phyloP scores from a whole-genome alignment of 768 basidiomycete genomes.

The Clathrus columnatus region DNA sequence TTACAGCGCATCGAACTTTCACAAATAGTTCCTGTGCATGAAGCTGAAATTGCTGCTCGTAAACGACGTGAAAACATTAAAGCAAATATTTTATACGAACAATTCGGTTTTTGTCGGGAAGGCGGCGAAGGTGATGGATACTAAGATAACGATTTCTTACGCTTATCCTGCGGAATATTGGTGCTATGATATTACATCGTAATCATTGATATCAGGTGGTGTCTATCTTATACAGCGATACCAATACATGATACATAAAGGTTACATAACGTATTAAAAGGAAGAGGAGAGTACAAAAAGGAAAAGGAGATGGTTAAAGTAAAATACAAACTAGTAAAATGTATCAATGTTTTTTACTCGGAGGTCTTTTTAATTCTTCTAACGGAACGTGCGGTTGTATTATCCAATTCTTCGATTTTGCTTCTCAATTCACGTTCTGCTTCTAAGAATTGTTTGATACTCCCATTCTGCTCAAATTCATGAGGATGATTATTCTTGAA shows the following conservation, averaged over 20 bases:
- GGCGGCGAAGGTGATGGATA: conserved; percentile 97
- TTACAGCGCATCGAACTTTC: conserved; percentile 67
- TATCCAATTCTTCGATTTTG: conserved; percentile 57
- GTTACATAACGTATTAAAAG: background rate
- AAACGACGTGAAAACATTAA: conserved; percentile 77
- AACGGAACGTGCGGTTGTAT: conserved; percentile 13
- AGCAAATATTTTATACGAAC: conserved; percentile 71
- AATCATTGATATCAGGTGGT: background rate
- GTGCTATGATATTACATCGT: background rate
- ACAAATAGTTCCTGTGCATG: conserved; percentile 61
- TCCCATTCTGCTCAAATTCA: conserved; percentile 8
- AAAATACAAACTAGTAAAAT: background rate
- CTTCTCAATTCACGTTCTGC: conserved; percentile 73
- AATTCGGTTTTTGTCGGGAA: conserved; percentile 89
- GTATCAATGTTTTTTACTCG: background rate
- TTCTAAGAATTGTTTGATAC: conserved; percentile 41
- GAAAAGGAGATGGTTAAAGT: background rate
- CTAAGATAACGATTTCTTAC: conserved; percentile 25
- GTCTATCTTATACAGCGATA: background rate
- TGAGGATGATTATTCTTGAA: background rate
- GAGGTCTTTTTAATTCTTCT: conserved; percentile 1
- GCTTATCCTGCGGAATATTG: background rate
- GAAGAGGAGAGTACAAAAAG: background rate
- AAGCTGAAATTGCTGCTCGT: conserved; percentile 61
- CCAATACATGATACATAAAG: background rate